These are phyloP conservation scores for Lobosporangium transversale DNA, from an alignment of 192 early-diverging fungal genomes.

Conservation along the genomic window DNA sequence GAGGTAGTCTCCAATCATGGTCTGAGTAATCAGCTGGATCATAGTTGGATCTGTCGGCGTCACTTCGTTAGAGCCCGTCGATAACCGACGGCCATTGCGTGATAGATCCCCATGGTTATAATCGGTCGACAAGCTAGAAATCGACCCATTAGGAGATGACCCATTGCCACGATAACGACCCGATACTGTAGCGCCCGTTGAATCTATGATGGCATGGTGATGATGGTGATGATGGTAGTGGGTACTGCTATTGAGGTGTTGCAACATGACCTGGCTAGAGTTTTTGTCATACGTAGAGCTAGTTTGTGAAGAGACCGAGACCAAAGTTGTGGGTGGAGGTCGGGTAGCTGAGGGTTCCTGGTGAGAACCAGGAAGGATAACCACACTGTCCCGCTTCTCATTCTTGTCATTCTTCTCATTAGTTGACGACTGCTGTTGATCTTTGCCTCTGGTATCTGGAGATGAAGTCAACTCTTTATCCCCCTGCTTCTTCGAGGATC, in stretches of 20 bases:
- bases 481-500: not conserved
- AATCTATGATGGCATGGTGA: slow-evolving; percentile 26
- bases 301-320: slow-evolving; percentile 24
- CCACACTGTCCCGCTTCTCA: no score
- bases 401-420: no score
- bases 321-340: slow-evolving; percentile 11
- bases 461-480: no score
- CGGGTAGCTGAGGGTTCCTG: no score
- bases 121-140: slow-evolving; percentile 49
- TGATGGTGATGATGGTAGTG: slow-evolving; percentile 10
- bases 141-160: slow-evolving; percentile 31
- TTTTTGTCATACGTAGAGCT: slow-evolving; percentile 26
- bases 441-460: no score
- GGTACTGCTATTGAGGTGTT: slow-evolving; percentile 7
- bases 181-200: slow-evolving; percentile 25
- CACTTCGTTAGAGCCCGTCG: slow-evolving; percentile 23
- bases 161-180: slow-evolving; percentile 19
- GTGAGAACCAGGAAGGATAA: no score
- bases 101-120: slow-evolving; percentile 22
- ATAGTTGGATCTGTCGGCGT: slow-evolving; percentile 67
- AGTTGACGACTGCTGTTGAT: no score
- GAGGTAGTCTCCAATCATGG: slow-evolving; percentile 82
- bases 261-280: slow-evolving; percentile 7
- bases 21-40: slow-evolving; percentile 76
- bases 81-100: slow-evolving; percentile 28